phyloP scores from a whole-genome alignment of 257 asterid species.

The Solanum lignicaule region DNA sequence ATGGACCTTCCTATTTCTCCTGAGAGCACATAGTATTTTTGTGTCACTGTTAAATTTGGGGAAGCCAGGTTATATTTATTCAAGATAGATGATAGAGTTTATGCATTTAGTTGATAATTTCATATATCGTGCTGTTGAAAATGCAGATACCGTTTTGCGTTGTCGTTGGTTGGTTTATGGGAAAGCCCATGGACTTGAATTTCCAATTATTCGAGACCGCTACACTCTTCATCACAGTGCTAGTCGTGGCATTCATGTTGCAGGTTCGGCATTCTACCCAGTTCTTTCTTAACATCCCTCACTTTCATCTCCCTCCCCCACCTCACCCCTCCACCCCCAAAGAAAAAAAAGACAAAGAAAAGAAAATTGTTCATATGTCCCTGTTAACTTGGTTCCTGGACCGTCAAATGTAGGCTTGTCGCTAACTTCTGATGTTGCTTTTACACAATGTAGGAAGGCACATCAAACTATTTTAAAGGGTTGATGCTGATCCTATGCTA shows the following conservation, averaged over 20 bases:
- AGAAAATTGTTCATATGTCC: not conserved
- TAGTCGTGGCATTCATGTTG: slow-evolving; percentile 98
- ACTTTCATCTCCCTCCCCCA: not conserved
- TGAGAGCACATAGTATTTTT: not conserved
- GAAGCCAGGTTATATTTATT: not conserved
- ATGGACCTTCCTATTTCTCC: not conserved
- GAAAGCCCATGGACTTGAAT: slow-evolving; percentile 93
- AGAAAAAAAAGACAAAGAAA: not conserved
- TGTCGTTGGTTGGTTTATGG: slow-evolving; percentile 94
- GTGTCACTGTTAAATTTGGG: not conserved
- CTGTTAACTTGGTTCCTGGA: not conserved
- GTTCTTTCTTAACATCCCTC: not conserved
- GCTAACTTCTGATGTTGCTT: not conserved
- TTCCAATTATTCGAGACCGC: slow-evolving; percentile 97
- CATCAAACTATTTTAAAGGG: slow-evolving; percentile 48
- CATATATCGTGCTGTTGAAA: slow-evolving; percentile 7
- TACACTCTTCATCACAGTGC: slow-evolving; percentile 84
- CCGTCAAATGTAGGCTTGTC: not conserved
- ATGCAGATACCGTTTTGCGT: slow-evolving; percentile 98
- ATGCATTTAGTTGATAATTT: not conserved
- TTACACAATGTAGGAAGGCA: slow-evolving; percentile 36
- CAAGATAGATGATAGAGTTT: not conserved
- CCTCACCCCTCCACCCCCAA: not conserved
- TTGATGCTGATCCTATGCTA: slow-evolving; percentile 51
- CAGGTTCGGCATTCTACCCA: slow-evolving; percentile 43